A percentile compares a stretch with the other conserved stretches of the same genome.
Evolutionary conservation across 164 flowering plant genomes (phyloP).

Genomic region (Macadamia tetraphylla): DNA sequence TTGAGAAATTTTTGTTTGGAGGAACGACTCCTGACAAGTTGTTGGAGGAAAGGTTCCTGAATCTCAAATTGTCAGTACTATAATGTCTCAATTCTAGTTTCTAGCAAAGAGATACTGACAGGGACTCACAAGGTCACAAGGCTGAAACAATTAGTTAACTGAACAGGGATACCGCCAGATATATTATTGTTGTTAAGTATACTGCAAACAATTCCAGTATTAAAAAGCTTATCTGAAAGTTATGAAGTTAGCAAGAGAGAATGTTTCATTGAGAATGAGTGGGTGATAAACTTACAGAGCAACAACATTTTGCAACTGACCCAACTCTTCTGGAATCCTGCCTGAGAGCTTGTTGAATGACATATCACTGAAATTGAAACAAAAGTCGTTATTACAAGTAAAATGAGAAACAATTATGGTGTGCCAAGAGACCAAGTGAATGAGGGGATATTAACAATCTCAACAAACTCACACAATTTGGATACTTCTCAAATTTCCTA

Average conservation of each 20-base stretch:
- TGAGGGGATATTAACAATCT: neutral
- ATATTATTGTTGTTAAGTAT: conserved; percentile 66
- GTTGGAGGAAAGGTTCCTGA: conserved; percentile 80
- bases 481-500: conserved; percentile 75
- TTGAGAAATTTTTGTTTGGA: conserved; percentile 45
- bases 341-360: conserved; percentile 72
- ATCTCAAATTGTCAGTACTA: neutral
- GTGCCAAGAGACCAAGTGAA: neutral
- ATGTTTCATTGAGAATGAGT: neutral
- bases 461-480: conserved; percentile 51
- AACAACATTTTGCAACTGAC: conserved; percentile 67
- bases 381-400: neutral
- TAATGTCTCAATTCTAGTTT: neutral
- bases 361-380: conserved; percentile 44
- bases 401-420: neutral
- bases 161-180: conserved; percentile 63
- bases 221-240: neutral
- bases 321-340: conserved; percentile 62
- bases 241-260: neutral
- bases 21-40: conserved; percentile 73
- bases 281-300: conserved; percentile 46
- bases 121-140: conserved; percentile 51
- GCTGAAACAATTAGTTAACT: conserved; percentile 74
- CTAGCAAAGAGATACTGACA: neutral
- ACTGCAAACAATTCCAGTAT: conserved; percentile 24